phyloP scores from a whole-genome alignment of 2,329 filamentous ascomycete genomes.

The Rhynchosporium graminicola region DNA sequence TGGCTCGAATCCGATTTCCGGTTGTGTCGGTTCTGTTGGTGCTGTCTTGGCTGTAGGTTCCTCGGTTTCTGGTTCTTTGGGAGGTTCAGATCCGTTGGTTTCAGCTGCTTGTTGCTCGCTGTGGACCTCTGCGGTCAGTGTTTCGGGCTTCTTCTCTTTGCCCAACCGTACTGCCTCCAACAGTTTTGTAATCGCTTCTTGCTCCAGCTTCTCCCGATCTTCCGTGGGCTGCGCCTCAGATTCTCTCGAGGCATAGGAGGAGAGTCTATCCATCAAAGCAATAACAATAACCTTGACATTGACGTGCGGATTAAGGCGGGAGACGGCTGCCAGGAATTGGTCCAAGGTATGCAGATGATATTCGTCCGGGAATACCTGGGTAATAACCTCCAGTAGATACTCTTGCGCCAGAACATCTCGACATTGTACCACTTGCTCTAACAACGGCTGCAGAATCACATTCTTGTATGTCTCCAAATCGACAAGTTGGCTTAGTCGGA shows the following conservation, averaged over 20 bases:
- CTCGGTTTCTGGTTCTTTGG: constrained; percentile 26
- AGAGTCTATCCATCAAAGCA: constrained; percentile 93
- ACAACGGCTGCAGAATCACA: constrained; percentile 79
- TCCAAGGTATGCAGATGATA: constrained; percentile 97
- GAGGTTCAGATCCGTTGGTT: constrained; percentile 40
- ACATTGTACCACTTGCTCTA: constrained; percentile 98
- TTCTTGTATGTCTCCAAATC: constrained; percentile 94
- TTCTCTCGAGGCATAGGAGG: constrained; percentile 91
- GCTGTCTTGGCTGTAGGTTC: constrained; percentile 43
- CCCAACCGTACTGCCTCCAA: constrained; percentile 75
- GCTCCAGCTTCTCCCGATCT: constrained; percentile 75
- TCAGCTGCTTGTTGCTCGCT: constrained; percentile 39
- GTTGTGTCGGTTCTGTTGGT: constrained; percentile 49
- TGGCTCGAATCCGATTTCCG: constrained; percentile 30
- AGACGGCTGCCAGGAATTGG: constrained; percentile 90
- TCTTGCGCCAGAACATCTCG: constrained; percentile 96
- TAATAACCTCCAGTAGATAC: constrained; percentile 96
- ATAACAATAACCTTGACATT: constrained; percentile 98
- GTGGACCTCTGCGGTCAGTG: constrained; percentile 33
- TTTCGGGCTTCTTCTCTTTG: constrained; percentile 49
- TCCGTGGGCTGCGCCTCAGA: constrained; percentile 69
- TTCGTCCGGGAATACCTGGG: constrained; percentile 97
- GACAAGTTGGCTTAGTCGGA: constrained; percentile 90
- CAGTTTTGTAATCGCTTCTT: constrained; percentile 77
- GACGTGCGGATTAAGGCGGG: constrained; percentile 90